Base-by-base conservation (phyloP, 495 filamentous ascomycete species). In the Penicillium mononematosum region DNA sequence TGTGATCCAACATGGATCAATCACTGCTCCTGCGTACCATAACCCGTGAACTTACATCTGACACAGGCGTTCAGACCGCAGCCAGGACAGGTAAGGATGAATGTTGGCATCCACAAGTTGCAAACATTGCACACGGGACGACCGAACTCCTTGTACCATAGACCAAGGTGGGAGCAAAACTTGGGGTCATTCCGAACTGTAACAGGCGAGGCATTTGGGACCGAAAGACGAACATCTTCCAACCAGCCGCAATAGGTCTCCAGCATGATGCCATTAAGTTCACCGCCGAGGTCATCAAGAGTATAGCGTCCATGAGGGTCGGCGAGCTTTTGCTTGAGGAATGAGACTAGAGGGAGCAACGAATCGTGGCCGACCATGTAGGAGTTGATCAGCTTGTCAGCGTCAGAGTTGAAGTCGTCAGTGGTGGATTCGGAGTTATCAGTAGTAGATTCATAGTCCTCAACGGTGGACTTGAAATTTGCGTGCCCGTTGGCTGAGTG, bases 61-160 rank as follows among this genome's bases (percentile, higher is more conserved):
- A 75, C 59, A 43, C 73, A 76, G 11, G 62, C 69, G 56, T 63
- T 65, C 6, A 56, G 25, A 11, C 69, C 68, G 51, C 75, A 76
- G 8, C 59, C 59, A 1, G 69, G 64, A 45, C 75, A 78, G 2
- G 52, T 65, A 9, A 75, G 53, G 11, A 59, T 61, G 22, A 61
- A 76, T 6, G 75, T 58, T 0, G 75, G 75, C 58, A 45, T 61
- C 64, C 67, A 75, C 6, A 65, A 50, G 45, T 63, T 53, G 53
- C 75, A 78, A 0, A 38, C 29, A 16, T 66, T 57, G 50, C 75
- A 78, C 49, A 66, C 50, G 2, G 50, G 44, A 12, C 19, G 25
- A 7, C 53, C 60, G 36, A 61, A 59, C 8, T 56, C 20, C 52
- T 74, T 74, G 11, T 53, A 16, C 73, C 75, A 78, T 25, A 47